Percentiles rank a stretch among this genome's conserved stretches.
These are phyloP conservation scores for Pistacia integerrima DNA, from an alignment of 345 rosid species.

Conservation along the genomic window DNA sequence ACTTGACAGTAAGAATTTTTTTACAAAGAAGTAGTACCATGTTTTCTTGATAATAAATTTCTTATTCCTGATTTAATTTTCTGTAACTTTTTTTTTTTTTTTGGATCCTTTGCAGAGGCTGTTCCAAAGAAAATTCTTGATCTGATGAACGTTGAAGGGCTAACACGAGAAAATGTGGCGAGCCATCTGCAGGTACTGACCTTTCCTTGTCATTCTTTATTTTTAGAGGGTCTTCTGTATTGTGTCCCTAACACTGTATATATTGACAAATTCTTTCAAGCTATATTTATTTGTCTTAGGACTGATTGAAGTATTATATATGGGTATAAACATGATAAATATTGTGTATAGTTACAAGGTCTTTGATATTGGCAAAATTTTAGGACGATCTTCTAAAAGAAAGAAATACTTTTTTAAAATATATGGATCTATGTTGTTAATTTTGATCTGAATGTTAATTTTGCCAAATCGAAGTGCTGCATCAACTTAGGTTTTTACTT, in stretches of 20 bases:
- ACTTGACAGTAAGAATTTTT: conserved; percentile 68
- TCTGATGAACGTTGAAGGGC: conserved; percentile 84
- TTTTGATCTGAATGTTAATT: not conserved
- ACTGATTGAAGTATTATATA: no score
- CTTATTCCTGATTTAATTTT: not conserved
- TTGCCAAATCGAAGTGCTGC: not conserved
- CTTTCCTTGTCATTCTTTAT: conserved; percentile 19
- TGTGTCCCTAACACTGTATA: not conserved
- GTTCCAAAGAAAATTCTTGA: conserved; percentile 96
- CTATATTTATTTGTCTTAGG: no score
- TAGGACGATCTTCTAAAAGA: not conserved
- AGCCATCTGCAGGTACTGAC: conserved; percentile 84
- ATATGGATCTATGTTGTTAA: not conserved
- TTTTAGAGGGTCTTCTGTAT: not conserved
- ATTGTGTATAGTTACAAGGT: not conserved
- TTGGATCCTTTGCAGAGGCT: conserved; percentile 59
- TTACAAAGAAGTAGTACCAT: conserved; percentile 1
- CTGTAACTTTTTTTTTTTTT: not conserved
- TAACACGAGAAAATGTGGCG: conserved; percentile 97
- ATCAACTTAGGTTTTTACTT: not conserved
- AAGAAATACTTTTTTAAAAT: not conserved
- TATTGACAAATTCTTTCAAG: not conserved
- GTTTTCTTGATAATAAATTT: not conserved
- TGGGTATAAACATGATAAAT: not conserved
- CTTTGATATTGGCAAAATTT: not conserved